Evolutionary conservation across 2,329 filamentous ascomycete genomes (phyloP).

Genomic region (Ceratocystis albifundus): DNA sequence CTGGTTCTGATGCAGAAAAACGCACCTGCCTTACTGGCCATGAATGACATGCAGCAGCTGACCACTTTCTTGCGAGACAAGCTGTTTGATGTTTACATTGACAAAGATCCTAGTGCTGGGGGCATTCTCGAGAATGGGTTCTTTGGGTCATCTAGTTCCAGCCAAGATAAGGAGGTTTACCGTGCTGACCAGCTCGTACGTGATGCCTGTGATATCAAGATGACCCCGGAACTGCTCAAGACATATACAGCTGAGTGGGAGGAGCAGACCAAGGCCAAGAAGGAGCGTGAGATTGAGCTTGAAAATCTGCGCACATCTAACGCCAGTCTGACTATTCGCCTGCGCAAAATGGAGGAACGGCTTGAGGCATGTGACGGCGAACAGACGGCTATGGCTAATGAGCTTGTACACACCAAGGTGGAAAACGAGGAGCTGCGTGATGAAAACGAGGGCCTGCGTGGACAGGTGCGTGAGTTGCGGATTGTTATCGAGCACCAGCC

Average conservation of each 20-base stretch:
- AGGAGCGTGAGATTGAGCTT: conserved; percentile 70
- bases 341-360: conserved; percentile 78
- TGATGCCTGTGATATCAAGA: conserved; percentile 78
- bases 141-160: conserved; percentile 84
- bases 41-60: conserved; percentile 83
- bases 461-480: conserved; percentile 75
- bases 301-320: conserved; percentile 59
- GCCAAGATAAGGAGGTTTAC: conserved; percentile 88
- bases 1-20: conserved; percentile 97
- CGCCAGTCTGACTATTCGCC: conserved; percentile 54
- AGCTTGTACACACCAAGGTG: conserved; percentile 83
- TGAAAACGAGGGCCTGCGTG: conserved; percentile 75
- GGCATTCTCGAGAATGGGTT: conserved; percentile 94
- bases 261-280: conserved; percentile 72
- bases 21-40: conserved; percentile 58
- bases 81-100: conserved; percentile 93
- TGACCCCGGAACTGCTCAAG: conserved; percentile 72
- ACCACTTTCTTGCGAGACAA: conserved; percentile 88
- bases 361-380: conserved; percentile 81
- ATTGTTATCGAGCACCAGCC: conserved; percentile 83
- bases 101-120: conserved; percentile 80
- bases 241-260: conserved; percentile 82
- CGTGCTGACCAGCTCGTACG: conserved; percentile 85
- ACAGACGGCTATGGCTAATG: conserved; percentile 80
- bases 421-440: conserved; percentile 84